Base-by-base conservation (phyloP, 2,329 filamentous ascomycete species). In the Venturia effusa region DNA sequence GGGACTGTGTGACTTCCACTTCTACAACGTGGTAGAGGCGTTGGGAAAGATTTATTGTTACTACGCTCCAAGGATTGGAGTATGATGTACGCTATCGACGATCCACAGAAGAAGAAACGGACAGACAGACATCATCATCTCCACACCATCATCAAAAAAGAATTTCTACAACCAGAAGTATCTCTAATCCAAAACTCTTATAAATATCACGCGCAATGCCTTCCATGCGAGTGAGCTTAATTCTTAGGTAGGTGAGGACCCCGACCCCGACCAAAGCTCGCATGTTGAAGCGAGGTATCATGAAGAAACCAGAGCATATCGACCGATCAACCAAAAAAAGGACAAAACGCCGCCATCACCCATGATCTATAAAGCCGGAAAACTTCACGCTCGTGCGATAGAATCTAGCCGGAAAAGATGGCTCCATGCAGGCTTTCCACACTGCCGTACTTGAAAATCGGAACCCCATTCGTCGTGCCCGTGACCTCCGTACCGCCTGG, bases 201-300 rank as follows among this genome's bases (percentile, higher is more conserved):
- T n/a, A 24, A 10, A 48, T 10, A 10, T 2, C 43, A 48, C 27
- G n/a, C 51, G 51, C 51, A 57, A 57, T 57, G 51, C 51, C 51
- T 57, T 17, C 51, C 51, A 57, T 57, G 51, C 51, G n/a, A 34
- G 51, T 57, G 51, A 57, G 17, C 30, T 24, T 8, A 57, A 34
- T 34, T n/a, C 19, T n/a, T n/a, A n/a, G n/a, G n/a, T n/a, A n/a
- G n/a, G 17, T 57, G 45, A 34, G 51, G 34, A 30, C 17, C 51
- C 15, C 51, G n/a, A 34, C 27, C 51, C 13, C n/a, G n/a, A n/a
- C n/a, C n/a, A n/a, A n/a, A 57, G 51, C 60, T 51, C 60, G 60
- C 60, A 62, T 62, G 60, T 62, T 62, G 60, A 62, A 62, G 60
- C 60, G 60, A 62, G 60, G 60, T 51, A 62, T 62, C 60, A 51